These are phyloP conservation scores for Scutellaria barbata DNA, from an alignment of 257 asterid genomes.

Conservation along the genomic window DNA sequence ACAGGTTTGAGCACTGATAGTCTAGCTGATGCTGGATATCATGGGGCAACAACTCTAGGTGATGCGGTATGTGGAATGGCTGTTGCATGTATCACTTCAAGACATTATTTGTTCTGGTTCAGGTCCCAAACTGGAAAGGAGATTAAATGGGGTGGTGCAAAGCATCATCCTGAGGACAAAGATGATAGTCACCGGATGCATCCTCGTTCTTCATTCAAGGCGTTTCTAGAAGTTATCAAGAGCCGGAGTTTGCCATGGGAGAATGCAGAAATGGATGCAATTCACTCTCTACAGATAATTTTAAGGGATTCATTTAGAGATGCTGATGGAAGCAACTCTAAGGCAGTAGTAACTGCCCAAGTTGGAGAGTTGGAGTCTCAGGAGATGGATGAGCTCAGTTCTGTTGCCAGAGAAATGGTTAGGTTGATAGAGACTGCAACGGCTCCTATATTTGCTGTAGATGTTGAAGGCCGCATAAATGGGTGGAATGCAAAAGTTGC, in stretches of 20 bases:
- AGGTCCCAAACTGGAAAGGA: conserved; percentile 64
- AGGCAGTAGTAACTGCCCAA: conserved; percentile 39
- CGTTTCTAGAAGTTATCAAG: conserved; percentile 62
- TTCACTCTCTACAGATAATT: conserved; percentile 66
- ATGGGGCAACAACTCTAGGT: conserved; percentile 57
- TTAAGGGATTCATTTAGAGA: conserved; percentile 54
- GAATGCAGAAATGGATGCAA: conserved; percentile 61
- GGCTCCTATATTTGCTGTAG: conserved; percentile 66
- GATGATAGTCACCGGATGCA: conserved; percentile 61
- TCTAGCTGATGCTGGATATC: conserved; percentile 60
- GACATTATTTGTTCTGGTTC: conserved; percentile 60
- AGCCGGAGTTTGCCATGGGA: conserved; percentile 60
- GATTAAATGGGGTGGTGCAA: conserved; percentile 73
- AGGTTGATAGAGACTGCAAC: conserved; percentile 67
- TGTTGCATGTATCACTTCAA: conserved; percentile 51
- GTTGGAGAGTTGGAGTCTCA: conserved; percentile 40
- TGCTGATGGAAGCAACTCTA: conserved; percentile 43
- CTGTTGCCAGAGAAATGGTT: conserved; percentile 66
- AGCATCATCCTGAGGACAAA: conserved; percentile 66
- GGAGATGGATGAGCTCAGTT: conserved; percentile 56
- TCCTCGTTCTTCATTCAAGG: conserved; percentile 61
- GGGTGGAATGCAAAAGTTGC: conserved; percentile 68
- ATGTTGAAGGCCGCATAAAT: conserved; percentile 52
- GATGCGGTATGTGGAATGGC: conserved; percentile 77
- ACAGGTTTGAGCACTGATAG: conserved; percentile 73